Conservation (phyloP, 768 basidiomycete genomes). For the Lactarius quietus region DNA sequence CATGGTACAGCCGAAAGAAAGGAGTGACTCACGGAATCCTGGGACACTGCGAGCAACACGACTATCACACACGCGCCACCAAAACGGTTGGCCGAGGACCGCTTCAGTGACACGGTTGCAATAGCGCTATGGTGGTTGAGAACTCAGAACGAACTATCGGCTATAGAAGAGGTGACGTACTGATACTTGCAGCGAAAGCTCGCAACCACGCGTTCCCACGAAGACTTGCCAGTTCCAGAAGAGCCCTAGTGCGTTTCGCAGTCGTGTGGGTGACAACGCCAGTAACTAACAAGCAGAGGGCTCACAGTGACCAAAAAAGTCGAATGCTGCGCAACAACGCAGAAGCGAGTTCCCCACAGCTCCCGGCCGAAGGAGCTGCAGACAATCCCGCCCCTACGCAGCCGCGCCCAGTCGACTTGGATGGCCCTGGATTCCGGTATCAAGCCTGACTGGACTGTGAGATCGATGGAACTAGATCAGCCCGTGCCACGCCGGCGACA, state of each 20-base stretch:
- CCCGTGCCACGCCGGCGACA: neutral
- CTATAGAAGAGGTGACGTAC: conserved; percentile 6
- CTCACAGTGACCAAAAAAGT: conserved; percentile 2
- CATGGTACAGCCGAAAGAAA: neutral
- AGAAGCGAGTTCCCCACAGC: conserved; percentile 14
- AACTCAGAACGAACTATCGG: neutral
- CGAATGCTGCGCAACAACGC: conserved; percentile 9
- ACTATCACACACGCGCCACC: conserved; percentile 5
- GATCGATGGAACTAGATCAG: neutral
- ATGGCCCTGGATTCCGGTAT: neutral
- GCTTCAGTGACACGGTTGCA: conserved; percentile 1
- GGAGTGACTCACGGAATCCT: conserved; percentile 2
- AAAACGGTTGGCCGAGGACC: conserved; percentile 14
- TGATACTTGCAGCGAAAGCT: conserved; percentile 6
- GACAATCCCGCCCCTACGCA: conserved; percentile 5
- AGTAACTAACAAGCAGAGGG: neutral
- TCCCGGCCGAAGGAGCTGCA: conserved; percentile 22
- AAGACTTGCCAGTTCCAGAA: conserved; percentile 1
- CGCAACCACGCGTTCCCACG: neutral
- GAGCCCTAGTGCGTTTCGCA: neutral
- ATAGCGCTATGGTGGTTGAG: conserved; percentile 6
- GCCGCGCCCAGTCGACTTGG: neutral
- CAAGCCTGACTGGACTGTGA: neutral
- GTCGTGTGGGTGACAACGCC: neutral
- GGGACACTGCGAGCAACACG: conserved; percentile 5